These are phyloP conservation scores for Rhizoclosmatium sp. DNA, from an alignment of 192 early-diverging fungal species.

Conservation along the genomic window DNA sequence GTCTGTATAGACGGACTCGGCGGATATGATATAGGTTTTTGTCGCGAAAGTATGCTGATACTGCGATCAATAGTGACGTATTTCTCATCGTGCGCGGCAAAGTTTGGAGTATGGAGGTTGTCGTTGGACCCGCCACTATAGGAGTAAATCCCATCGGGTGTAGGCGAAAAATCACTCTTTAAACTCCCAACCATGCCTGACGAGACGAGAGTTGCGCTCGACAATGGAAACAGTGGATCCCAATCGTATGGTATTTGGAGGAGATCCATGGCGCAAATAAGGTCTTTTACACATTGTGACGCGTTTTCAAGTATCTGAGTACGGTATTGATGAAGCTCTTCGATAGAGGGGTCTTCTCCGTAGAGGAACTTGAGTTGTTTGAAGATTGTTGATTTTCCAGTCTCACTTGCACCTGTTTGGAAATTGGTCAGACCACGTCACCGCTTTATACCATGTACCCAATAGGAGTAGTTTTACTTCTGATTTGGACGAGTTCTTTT, in stretches of 20 bases:
- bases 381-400: slow-evolving; percentile 57
- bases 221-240: slow-evolving; percentile 38
- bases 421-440: slow-evolving; percentile 3
- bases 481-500: background rate
- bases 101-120: background rate
- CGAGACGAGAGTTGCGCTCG: background rate
- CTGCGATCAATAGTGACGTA: background rate
- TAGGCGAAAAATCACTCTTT: background rate
- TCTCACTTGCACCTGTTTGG: slow-evolving; percentile 50
- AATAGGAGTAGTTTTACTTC: background rate
- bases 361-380: slow-evolving; percentile 57
- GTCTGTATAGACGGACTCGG: background rate
- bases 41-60: background rate
- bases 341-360: slow-evolving; percentile 38
- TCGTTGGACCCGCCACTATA: too few relatives aligned
- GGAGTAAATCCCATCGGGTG: background rate
- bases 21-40: background rate
- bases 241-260: slow-evolving; percentile 44
- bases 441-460: background rate
- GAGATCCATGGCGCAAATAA: slow-evolving; percentile 47
- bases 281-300: slow-evolving; percentile 35
- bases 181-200: background rate
- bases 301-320: slow-evolving; percentile 45
- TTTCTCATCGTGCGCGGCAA: background rate
- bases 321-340: slow-evolving; percentile 43